phyloP scores from a whole-genome alignment of 139 green algal species.

The Desmodesmus armatus region DNA sequence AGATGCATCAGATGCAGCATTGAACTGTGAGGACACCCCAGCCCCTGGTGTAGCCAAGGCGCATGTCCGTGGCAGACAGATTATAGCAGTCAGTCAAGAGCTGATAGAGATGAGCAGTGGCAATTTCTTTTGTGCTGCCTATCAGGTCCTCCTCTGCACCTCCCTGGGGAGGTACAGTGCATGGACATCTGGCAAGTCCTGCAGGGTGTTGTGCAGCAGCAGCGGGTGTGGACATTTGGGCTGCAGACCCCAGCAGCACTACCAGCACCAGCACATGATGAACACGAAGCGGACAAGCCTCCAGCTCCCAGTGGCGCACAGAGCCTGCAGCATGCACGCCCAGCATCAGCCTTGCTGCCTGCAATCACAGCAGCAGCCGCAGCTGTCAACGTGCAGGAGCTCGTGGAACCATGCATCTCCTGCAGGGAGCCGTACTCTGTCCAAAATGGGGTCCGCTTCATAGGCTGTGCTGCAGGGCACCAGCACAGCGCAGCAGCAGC shows the following conservation, averaged over 20 bases:
- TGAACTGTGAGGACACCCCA: no score
- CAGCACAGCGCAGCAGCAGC: constrained; percentile 27
- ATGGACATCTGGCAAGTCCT: constrained; percentile 42
- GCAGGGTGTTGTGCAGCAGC: constrained; percentile 33
- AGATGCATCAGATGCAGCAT: neutral
- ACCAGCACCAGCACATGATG: neutral
- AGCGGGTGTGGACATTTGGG: constrained; percentile 36
- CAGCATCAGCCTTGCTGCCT: neutral
- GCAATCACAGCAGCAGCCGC: neutral
- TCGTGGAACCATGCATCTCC: neutral
- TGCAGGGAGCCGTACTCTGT: constrained; percentile 12
- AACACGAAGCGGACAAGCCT: neutral
- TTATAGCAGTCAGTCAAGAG: no score
- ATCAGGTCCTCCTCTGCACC: constrained; percentile 15
- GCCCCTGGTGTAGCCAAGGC: no score
- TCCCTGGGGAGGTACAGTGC: constrained; percentile 19
- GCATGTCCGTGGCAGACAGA: no score
- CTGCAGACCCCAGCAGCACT: neutral
- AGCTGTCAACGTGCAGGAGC: neutral
- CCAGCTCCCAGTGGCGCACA: neutral
- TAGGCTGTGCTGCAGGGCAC: constrained; percentile 13
- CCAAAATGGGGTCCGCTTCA: constrained; percentile 11
- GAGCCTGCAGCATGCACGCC: neutral
- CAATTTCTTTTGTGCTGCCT: neutral
- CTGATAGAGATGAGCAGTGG: no score